Evolutionary conservation across 139 green algal genomes (phyloP), one percentile per base, ranked within the genome.

Genomic region (Picochlorum costavermella): DNA sequence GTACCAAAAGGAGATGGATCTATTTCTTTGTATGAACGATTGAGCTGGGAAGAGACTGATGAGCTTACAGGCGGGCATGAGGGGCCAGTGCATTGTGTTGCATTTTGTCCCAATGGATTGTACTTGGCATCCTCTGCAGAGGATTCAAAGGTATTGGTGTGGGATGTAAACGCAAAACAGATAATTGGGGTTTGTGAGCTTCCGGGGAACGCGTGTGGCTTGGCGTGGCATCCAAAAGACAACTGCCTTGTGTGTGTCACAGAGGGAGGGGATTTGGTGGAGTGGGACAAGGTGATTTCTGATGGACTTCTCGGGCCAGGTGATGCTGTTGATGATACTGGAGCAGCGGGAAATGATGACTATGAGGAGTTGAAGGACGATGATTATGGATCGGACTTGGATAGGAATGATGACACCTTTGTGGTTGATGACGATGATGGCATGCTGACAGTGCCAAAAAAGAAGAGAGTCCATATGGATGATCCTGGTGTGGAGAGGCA

Each of bases 101-200:
- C 75, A 11, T 94, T 88, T 67, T 92, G 82, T 6, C 81, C 83
- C 13, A 96, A 95, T 66, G 83, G 84, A 29, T 70, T 90, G 20
- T 96, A 95, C 70, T 53, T 85, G 1, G 79, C 79, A 1, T 82
- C 81, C 5, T 81, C 76, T 2, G 79, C 60, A 37, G 28, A 50
- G 14, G 87, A 94, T 72, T 56, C 78, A 31, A 58, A 65, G 0
- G 43, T 94, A n/a, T 67, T 81, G 11, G 23, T 95, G 25, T 95
- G 87, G 88, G 70, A 86, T 37, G 68, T 89, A 4, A 68, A 63
- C 5, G 44, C 63, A 12, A 48, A 44, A 17, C 65, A 65, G 20
- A 37, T 57, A 4, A 5, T 84, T 3, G 65, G 60, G 17, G 50
- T 70, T 60, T 20, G 56, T 23, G n/a, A 17, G 9, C 50, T 74